Conservation (phyloP, 1,284 basidiomycete species). For the Leccinum cinnamomeum region DNA sequence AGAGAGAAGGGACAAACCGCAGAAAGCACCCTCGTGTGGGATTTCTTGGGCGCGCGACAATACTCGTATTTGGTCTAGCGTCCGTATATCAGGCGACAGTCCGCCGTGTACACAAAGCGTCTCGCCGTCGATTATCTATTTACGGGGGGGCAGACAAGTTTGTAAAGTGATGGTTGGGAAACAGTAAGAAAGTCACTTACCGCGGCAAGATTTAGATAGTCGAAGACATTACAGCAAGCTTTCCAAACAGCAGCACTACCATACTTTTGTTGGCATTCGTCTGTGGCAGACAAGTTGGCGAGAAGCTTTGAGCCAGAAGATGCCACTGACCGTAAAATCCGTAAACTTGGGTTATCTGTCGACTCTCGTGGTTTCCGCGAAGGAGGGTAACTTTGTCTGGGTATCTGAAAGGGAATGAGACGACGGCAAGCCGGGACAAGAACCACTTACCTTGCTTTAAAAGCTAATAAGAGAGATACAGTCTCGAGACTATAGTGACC, state of each 20-base stretch:
- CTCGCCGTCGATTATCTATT: slow-evolving; percentile 88
- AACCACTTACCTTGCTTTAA: slow-evolving; percentile 79
- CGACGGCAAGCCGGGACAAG: neutral
- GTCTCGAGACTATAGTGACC: slow-evolving; percentile 98
- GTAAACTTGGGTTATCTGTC: slow-evolving; percentile 98
- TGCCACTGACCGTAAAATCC: slow-evolving; percentile 85
- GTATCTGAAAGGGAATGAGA: slow-evolving; percentile 54
- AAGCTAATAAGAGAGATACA: slow-evolving; percentile 82
- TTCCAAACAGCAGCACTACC: slow-evolving; percentile 95
- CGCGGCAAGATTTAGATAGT: slow-evolving; percentile 91
- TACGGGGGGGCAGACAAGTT: neutral
- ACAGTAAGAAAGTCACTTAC: slow-evolving; percentile 46
- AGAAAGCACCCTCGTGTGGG: slow-evolving; percentile 97
- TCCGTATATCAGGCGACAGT: slow-evolving; percentile 89
- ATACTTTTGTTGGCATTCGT: slow-evolving; percentile 97
- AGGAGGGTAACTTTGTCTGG: slow-evolving; percentile 91
- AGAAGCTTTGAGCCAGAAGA: neutral
- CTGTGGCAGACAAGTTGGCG: slow-evolving; percentile 41
- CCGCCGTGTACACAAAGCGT: slow-evolving; percentile 93
- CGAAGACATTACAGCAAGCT: slow-evolving; percentile 93
- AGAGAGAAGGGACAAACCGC: slow-evolving; percentile 55
- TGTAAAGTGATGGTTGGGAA: neutral
- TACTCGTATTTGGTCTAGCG: slow-evolving; percentile 89
- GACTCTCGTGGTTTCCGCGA: slow-evolving; percentile 92
- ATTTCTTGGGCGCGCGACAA: slow-evolving; percentile 93